Evolutionary conservation across 768 basidiomycete genomes (phyloP).

Genomic region (Termitomyces sp.): DNA sequence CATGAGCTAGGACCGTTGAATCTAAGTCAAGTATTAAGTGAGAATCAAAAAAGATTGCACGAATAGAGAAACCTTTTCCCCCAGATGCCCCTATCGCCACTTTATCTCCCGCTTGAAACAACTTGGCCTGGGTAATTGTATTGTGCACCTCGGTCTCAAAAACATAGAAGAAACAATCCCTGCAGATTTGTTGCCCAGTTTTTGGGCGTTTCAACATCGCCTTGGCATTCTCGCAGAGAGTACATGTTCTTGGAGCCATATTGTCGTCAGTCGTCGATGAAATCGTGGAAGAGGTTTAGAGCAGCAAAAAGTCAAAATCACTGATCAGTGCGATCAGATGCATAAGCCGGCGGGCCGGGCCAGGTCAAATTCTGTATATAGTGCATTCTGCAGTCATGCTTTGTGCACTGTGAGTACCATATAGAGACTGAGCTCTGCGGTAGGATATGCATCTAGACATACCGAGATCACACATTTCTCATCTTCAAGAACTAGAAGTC

Average conservation of each 20-base stretch:
- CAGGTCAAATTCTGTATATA: neutral
- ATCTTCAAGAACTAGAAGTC: neutral
- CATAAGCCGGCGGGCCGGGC: neutral
- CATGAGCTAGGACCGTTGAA: slow-evolving; percentile 95
- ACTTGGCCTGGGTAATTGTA: slow-evolving; percentile 76
- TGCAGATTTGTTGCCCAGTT: slow-evolving; percentile 96
- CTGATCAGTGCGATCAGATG: neutral
- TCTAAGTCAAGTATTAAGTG: slow-evolving; percentile 41
- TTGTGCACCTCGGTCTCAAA: slow-evolving; percentile 99
- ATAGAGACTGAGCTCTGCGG: neutral
- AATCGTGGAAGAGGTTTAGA: neutral
- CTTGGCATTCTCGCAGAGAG: slow-evolving; percentile 42
- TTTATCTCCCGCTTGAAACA: slow-evolving; percentile 86
- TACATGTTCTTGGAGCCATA: slow-evolving; percentile 7
- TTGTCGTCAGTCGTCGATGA: neutral
- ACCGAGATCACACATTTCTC: neutral
- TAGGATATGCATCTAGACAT: neutral
- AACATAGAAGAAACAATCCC: slow-evolving; percentile 92
- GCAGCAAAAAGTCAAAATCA: neutral
- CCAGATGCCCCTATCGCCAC: slow-evolving; percentile 98
- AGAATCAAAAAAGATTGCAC: neutral
- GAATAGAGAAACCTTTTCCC: slow-evolving; percentile 73
- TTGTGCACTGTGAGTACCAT: neutral
- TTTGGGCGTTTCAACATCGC: slow-evolving; percentile 94
- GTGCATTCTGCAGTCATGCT: neutral